Percentiles rank a stretch among this genome's conserved stretches.
Evolutionary conservation across 495 filamentous ascomycete species (phyloP).

Genomic region (Chlorociboria aeruginascens): DNA sequence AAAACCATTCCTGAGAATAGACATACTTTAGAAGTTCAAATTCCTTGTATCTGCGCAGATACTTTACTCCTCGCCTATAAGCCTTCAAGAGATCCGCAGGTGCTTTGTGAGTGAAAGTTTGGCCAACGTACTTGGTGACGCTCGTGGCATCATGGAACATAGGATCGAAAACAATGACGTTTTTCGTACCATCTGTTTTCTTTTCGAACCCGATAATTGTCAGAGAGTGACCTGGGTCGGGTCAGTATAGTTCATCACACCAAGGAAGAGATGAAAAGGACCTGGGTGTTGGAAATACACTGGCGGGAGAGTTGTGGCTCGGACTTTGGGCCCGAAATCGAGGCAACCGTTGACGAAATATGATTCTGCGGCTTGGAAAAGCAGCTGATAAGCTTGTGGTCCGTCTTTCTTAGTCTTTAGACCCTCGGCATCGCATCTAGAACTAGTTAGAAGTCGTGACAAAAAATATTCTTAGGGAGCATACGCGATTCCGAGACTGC

Average conservation of each 20-base stretch:
- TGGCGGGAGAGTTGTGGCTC: conserved; percentile 59
- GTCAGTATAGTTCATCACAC: not conserved
- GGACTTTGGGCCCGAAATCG: conserved; percentile 38
- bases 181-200: conserved; percentile 47
- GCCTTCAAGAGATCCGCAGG: conserved; percentile 50
- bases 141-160: conserved; percentile 60
- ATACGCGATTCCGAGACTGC: conserved; percentile 53
- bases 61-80: conserved; percentile 55
- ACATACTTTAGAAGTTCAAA: conserved; percentile 74
- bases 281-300: conserved; percentile 85
- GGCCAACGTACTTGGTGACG: conserved; percentile 44
- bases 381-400: conserved; percentile 16
- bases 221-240: conserved; percentile 63
- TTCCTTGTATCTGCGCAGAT: conserved; percentile 55
- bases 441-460: not conserved
- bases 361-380: conserved; percentile 55
- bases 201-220: conserved; percentile 83
- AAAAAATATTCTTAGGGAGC: conserved; percentile 16
- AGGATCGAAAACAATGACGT: conserved; percentile 83
- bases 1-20: not conserved
- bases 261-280: conserved; percentile 24
- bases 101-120: conserved; percentile 28
- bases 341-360: conserved; percentile 54
- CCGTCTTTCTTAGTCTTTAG: conserved; percentile 22
- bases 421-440: conserved; percentile 40